phyloP scores from a whole-genome alignment of 164 flowering plant genomes.

The Kingdonia uniflora region DNA sequence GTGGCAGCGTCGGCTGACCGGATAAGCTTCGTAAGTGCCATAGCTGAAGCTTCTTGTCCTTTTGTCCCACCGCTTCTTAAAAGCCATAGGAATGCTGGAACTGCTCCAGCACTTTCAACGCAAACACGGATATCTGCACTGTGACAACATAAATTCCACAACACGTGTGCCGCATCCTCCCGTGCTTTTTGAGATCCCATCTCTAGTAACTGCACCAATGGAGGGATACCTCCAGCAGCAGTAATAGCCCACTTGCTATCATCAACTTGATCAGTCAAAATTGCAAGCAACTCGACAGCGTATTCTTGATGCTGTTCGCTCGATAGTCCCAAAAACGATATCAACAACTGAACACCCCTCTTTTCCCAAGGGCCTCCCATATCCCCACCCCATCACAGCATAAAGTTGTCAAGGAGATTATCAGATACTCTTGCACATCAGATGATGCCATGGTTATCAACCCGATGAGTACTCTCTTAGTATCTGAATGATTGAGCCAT shows the following conservation, averaged over 20 bases:
- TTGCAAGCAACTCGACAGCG: conserved; percentile 58
- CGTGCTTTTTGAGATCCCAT: conserved; percentile 72
- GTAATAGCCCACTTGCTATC: conserved; percentile 99
- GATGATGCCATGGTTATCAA: conserved; percentile 60
- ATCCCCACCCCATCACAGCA: conserved; percentile 46
- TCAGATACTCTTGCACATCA: conserved; percentile 67
- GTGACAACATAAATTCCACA: conserved; percentile 72
- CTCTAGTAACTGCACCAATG: conserved; percentile 70
- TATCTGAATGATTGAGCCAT: conserved; percentile 53
- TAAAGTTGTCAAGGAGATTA: conserved; percentile 50
- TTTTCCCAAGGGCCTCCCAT: conserved; percentile 71
- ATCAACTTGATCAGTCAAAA: conserved; percentile 72
- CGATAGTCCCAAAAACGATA: conserved; percentile 73
- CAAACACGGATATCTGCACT: conserved; percentile 92
- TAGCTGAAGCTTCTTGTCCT: conserved; percentile 71
- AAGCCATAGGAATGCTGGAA: conserved; percentile 73
- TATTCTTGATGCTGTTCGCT: conserved; percentile 89
- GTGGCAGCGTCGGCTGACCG: conserved; percentile 70
- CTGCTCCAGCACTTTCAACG: conserved; percentile 87
- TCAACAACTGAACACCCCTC: conserved; percentile 83
- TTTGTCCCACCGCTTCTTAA: conserved; percentile 65
- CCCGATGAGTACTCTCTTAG: conserved; percentile 69
- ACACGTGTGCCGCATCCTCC: conserved; percentile 65
- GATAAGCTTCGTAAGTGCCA: conserved; percentile 65
- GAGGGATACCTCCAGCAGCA: conserved; percentile 96